Conservation (phyloP, 345 rosid species). For the Salix arbutifolia region DNA sequence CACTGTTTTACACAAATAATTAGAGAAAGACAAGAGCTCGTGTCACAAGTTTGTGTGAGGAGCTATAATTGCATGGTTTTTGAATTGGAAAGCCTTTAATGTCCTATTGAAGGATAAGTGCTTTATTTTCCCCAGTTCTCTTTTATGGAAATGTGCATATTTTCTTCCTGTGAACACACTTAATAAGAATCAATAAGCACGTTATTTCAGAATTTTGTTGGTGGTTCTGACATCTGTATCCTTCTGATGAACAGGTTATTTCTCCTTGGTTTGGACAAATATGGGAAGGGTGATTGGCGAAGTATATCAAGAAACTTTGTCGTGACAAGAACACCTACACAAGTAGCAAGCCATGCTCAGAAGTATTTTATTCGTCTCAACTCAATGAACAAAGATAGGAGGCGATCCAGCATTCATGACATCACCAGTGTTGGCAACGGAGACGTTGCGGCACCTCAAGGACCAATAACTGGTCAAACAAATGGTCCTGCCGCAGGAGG, state of each 20-base stretch:
- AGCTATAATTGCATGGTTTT: not conserved
- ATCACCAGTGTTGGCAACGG: conserved; percentile 80
- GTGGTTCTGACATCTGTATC: conserved; percentile 1
- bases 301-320: conserved; percentile 95
- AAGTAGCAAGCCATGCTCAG: conserved; percentile 99
- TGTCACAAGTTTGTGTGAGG: no score
- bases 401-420: conserved; percentile 94
- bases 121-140: not conserved
- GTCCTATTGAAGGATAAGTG: not conserved
- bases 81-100: not conserved
- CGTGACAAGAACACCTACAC: conserved; percentile 93
- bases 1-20: no score
- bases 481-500: conserved; percentile 50
- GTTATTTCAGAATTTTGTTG: no score
- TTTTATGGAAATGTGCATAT: not conserved
- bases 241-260: conserved; percentile 57
- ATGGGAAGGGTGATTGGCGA: conserved; percentile 98
- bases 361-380: conserved; percentile 88
- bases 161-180: no score
- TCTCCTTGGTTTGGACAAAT: conserved; percentile 93
- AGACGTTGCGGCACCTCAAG: conserved; percentile 62
- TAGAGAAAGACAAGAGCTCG: no score
- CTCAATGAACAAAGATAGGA: conserved; percentile 90
- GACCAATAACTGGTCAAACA: conserved; percentile 89
- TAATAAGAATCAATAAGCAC: no score